phyloP scores from a whole-genome alignment of 805 yeast genomes.

The Hemisphaericaspora nanyangensis region DNA sequence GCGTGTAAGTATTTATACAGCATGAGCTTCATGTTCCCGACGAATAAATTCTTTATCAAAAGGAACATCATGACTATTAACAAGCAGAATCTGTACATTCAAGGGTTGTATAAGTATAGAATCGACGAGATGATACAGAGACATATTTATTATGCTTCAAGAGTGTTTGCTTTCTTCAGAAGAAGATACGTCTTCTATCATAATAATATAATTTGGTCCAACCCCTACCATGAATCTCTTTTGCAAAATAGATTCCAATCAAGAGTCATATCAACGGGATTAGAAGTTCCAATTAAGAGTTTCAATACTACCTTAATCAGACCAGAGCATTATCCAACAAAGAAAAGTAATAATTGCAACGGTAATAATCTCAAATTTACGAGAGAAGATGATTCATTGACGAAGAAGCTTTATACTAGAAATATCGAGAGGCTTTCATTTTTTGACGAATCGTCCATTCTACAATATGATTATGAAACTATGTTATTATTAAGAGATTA shows the following conservation, averaged over 20 bases:
- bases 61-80: conserved; percentile 6
- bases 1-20: conserved; percentile 19
- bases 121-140: conserved; percentile 18
- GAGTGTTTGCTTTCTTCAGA: conserved; percentile 21
- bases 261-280: conserved; percentile 12
- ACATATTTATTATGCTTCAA: conserved; percentile 21
- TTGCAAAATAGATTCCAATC: conserved; percentile 11
- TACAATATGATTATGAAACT: conserved; percentile 23
- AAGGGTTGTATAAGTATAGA: conserved; percentile 1
- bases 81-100: conserved; percentile 8
- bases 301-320: conserved; percentile 20
- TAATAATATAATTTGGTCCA: conserved; percentile 15
- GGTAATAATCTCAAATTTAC: conserved; percentile 10
- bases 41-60: conserved; percentile 10
- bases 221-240: conserved; percentile 7
- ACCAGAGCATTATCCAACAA: conserved; percentile 22
- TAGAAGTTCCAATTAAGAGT: conserved; percentile 22
- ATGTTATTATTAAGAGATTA: conserved; percentile 23
- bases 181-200: conserved; percentile 16
- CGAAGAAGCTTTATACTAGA: conserved; percentile 18
- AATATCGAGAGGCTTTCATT: conserved; percentile 24
- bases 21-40: conserved; percentile 15
- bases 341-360: background rate
- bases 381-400: conserved; percentile 19
- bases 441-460: conserved; percentile 14